phyloP scores from a whole-genome alignment of 2,329 filamentous ascomycete genomes.

The Ophiostoma fasciatum region DNA sequence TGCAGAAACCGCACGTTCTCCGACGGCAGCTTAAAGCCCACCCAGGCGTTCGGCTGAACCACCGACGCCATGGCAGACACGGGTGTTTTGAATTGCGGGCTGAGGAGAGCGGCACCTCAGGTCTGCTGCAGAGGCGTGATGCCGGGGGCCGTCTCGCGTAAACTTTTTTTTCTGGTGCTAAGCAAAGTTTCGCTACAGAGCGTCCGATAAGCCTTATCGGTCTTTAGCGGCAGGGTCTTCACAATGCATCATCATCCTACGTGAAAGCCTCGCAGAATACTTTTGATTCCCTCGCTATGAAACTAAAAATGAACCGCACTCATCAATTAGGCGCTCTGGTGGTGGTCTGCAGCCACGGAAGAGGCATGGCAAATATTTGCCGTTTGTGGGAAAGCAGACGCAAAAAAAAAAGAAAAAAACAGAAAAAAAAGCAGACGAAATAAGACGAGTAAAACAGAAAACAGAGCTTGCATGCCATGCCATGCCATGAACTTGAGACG shows the following conservation, averaged over 20 bases:
- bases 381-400: not conserved
- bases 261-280: no score
- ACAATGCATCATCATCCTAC: no score
- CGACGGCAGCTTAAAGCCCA: conserved; percentile 43
- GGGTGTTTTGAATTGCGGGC: not conserved
- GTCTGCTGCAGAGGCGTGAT: not conserved
- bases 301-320: no score
- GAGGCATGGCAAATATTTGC: not conserved
- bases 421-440: not conserved
- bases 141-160: not conserved
- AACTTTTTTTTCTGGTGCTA: conserved; percentile 3
- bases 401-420: not conserved
- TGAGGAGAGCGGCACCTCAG: no score
- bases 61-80: conserved; percentile 14
- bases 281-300: no score
- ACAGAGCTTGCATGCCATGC: not conserved
- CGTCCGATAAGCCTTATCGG: conserved; percentile 3
- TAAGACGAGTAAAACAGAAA: not conserved
- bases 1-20: conserved; percentile 43
- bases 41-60: conserved; percentile 45
- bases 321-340: no score
- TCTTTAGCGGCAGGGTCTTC: not conserved
- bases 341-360: no score
- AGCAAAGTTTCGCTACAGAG: conserved; percentile 1
- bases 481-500: not conserved